phyloP scores from a whole-genome alignment of 345 rosid species.

The Eucalyptus tenuipes region DNA sequence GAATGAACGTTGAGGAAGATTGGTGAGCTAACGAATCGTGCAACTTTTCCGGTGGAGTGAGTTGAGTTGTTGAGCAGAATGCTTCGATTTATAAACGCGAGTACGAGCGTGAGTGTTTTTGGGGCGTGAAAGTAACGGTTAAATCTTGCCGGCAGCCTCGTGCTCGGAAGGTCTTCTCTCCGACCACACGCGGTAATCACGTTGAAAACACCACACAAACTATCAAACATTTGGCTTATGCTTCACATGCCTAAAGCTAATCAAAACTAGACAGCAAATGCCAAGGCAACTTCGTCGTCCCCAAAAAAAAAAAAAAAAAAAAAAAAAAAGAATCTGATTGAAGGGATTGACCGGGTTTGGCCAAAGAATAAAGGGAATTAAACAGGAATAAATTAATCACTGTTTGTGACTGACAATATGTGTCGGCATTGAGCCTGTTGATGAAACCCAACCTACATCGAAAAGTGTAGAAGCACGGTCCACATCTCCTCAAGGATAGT shows the following conservation, averaged over 20 bases:
- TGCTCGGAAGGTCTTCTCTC: neutral
- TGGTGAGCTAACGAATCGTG: neutral
- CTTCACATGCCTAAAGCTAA: neutral
- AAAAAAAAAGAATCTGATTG: too few relatives aligned
- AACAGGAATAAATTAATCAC: too few relatives aligned
- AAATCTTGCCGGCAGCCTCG: neutral
- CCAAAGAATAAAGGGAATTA: too few relatives aligned
- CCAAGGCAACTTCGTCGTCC: too few relatives aligned
- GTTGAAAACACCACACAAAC: neutral
- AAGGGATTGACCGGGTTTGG: too few relatives aligned
- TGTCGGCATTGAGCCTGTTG: too few relatives aligned
- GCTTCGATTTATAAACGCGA: neutral
- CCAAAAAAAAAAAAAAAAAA: too few relatives aligned
- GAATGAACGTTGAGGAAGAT: neutral
- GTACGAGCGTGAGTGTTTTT: neutral
- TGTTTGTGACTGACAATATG: too few relatives aligned
- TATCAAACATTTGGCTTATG: neutral
- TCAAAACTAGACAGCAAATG: neutral
- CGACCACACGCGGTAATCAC: neutral
- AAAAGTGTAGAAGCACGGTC: neutral
- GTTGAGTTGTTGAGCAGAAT: neutral
- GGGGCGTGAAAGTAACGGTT: neutral
- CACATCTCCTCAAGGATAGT: neutral
- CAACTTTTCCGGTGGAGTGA: neutral
- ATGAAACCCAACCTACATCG: too few relatives aligned